Conservation (phyloP, 2,329 filamentous ascomycete species). For the Aspergillus fumigatiaffinis region DNA sequence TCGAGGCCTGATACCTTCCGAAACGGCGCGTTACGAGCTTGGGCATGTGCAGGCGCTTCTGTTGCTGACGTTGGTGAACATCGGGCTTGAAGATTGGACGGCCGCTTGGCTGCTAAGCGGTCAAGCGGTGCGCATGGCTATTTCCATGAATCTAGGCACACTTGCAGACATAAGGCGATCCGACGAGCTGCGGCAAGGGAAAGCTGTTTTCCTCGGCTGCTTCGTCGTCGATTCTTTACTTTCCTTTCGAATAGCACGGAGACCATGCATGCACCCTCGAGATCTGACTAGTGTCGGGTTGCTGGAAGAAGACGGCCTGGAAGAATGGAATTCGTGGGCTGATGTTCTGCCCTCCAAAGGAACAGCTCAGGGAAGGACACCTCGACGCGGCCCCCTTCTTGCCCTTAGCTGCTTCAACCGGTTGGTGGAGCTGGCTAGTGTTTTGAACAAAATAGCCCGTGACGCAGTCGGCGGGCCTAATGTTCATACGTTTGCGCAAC, state of each 20-base stretch:
- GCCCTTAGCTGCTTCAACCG: conserved; percentile 53
- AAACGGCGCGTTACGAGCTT: conserved; percentile 37
- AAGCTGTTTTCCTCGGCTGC: conserved; percentile 49
- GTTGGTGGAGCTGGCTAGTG: conserved; percentile 40
- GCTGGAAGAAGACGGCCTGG: conserved; percentile 62
- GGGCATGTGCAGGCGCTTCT: conserved; percentile 44
- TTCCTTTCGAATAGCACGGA: conserved; percentile 44
- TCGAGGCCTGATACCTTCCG: conserved; percentile 36
- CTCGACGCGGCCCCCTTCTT: conserved; percentile 38
- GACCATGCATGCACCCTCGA: conserved; percentile 44
- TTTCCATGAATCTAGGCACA: conserved; percentile 34
- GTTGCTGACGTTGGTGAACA: conserved; percentile 48
- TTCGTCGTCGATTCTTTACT: conserved; percentile 53
- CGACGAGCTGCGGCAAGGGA: conserved; percentile 32
- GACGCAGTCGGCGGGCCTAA: conserved; percentile 28
- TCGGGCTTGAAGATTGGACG: conserved; percentile 44
- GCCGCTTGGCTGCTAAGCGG: conserved; percentile 54
- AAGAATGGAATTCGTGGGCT: conserved; percentile 72
- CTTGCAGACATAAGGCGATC: conserved; percentile 24
- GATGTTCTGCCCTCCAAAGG: conserved; percentile 40
- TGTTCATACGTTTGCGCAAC: conserved; percentile 27
- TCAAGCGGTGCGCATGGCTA: conserved; percentile 48
- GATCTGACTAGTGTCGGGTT: conserved; percentile 48
- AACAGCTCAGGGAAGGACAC: conserved; percentile 25
- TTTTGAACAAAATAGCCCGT: conserved; percentile 33